phyloP scores from a whole-genome alignment of 1,284 basidiomycete genomes.

The Irpex sp. region DNA sequence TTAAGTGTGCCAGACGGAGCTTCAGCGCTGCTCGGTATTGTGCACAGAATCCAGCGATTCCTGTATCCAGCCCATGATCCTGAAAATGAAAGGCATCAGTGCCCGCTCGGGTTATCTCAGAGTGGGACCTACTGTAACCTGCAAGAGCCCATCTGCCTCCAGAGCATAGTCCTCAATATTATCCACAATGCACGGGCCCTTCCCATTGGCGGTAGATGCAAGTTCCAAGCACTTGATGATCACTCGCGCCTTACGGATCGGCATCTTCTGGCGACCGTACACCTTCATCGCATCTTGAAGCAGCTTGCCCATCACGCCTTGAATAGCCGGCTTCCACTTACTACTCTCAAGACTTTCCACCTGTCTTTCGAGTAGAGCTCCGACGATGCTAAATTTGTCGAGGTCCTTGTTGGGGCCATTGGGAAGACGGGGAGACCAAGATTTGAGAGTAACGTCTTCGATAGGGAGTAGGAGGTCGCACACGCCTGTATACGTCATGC shows the following conservation, averaged over 20 bases:
- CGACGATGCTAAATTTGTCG: conserved; percentile 32
- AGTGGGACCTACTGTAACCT: conserved; percentile 35
- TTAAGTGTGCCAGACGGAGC: conserved; percentile 43
- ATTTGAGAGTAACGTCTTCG: conserved; percentile 41
- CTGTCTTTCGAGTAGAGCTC: conserved; percentile 61
- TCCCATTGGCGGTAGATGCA: conserved; percentile 36
- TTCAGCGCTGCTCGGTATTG: conserved; percentile 43
- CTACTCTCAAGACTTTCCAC: conserved; percentile 47
- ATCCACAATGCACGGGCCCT: conserved; percentile 15
- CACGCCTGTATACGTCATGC: conserved; percentile 59
- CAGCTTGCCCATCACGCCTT: conserved; percentile 35
- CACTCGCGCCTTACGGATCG: conserved; percentile 51
- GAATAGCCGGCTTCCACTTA: conserved; percentile 52
- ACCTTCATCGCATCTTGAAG: conserved; percentile 45
- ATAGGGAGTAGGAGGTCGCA: conserved; percentile 59
- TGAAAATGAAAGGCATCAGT: conserved; percentile 18
- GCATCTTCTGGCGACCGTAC: conserved; percentile 45
- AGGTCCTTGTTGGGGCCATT: not conserved
- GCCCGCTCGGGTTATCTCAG: not conserved
- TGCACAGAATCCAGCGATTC: conserved; percentile 33
- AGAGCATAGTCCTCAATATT: conserved; percentile 33
- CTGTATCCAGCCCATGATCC: conserved; percentile 38
- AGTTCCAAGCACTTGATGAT: conserved; percentile 50
- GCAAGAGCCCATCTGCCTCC: conserved; percentile 41
- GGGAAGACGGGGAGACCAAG: conserved; percentile 8